phyloP scores from a whole-genome alignment of 1,139 yeast genomes.

The Hyphopichia burtonii region DNA sequence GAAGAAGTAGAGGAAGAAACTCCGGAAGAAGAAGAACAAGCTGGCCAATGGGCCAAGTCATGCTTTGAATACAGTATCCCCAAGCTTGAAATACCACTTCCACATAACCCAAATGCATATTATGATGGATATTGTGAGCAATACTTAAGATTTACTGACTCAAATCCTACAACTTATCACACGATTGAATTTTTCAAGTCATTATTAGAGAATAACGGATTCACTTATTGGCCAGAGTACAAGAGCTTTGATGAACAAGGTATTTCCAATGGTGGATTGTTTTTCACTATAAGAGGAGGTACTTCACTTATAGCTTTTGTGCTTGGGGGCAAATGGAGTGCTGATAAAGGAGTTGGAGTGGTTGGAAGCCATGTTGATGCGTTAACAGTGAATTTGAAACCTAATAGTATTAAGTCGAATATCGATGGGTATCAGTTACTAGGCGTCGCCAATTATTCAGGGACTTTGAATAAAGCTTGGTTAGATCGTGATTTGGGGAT shows the following conservation, averaged over 20 bases:
- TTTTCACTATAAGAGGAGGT: conserved; percentile 36
- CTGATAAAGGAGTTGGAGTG: conserved; percentile 36
- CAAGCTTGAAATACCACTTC: background rate
- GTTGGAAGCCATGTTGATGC: conserved; percentile 47
- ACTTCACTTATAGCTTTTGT: conserved; percentile 40
- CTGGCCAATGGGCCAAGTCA: no score
- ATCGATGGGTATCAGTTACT: conserved; percentile 42
- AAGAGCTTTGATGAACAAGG: conserved; percentile 10
- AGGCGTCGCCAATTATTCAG: conserved; percentile 46
- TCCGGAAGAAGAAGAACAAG: no score
- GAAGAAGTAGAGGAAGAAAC: background rate
- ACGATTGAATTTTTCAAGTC: conserved; percentile 47
- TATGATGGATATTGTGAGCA: conserved; percentile 42
- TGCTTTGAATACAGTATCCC: background rate
- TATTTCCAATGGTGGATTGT: conserved; percentile 18
- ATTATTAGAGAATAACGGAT: conserved; percentile 49
- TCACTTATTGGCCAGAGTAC: conserved; percentile 27
- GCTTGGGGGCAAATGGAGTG: conserved; percentile 41
- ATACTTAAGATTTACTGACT: conserved; percentile 58
- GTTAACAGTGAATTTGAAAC: conserved; percentile 39
- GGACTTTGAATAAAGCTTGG: conserved; percentile 37
- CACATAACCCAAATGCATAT: conserved; percentile 16
- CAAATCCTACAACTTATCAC: conserved; percentile 64
- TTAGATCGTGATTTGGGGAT: conserved; percentile 47
- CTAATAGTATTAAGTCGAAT: conserved; percentile 27